Percentiles rank a stretch among this genome's conserved stretches.
phyloP scores from a whole-genome alignment of 108 stramenopile genomes.

The Mediolabrus comicus region DNA sequence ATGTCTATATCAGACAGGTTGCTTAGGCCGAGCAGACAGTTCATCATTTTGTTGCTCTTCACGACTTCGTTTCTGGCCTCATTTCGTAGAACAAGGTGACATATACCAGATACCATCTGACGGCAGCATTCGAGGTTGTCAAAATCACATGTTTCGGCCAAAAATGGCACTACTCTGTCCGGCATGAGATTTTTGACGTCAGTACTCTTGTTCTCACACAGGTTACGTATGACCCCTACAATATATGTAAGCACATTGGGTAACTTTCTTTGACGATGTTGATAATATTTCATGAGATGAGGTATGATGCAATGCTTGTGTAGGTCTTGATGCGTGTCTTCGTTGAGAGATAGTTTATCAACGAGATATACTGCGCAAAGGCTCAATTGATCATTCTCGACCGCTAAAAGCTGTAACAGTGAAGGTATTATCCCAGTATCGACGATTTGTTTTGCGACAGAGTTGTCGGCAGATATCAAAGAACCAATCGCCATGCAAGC shows the following conservation, averaged over 20 bases:
- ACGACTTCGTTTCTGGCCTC: constrained; percentile 50
- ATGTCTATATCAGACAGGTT: constrained; percentile 64
- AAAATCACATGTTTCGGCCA: constrained; percentile 18
- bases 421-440: constrained; percentile 22
- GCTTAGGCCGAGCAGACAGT: constrained; percentile 29
- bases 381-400: constrained; percentile 53
- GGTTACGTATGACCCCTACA: constrained; percentile 57
- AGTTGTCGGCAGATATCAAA: constrained; percentile 30
- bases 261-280: constrained; percentile 16
- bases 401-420: constrained; percentile 25
- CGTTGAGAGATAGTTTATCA: constrained; percentile 61
- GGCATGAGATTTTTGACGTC: constrained; percentile 8
- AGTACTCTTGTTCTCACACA: constrained; percentile 21
- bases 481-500: constrained; percentile 78
- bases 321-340: constrained; percentile 7
- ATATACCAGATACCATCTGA: constrained; percentile 66
- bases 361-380: constrained; percentile 73
- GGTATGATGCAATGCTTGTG: constrained; percentile 19
- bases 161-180: constrained; percentile 22
- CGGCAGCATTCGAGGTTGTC: constrained; percentile 60
- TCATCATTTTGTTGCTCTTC: constrained; percentile 47
- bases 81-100: constrained; percentile 54
- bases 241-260: constrained; percentile 54
- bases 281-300: constrained; percentile 33
- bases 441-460: constrained; percentile 42